Conservation (phyloP, 176 grass and related monocot genomes). For the Lolium multiflorum region DNA sequence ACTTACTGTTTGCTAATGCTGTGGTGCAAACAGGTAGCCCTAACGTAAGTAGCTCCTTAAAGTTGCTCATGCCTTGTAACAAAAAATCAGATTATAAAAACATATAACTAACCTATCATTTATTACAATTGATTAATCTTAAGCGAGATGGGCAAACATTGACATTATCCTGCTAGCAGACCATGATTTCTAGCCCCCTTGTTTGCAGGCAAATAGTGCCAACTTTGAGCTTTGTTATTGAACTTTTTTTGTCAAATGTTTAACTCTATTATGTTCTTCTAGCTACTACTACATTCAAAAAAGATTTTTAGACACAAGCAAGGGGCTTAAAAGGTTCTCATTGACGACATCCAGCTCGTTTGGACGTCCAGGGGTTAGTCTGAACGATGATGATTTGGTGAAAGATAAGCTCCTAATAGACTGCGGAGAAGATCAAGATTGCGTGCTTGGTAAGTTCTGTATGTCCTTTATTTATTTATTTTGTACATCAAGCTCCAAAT, state of each 20-base stretch:
- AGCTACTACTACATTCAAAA: conserved; percentile 40
- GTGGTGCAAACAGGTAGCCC: neutral
- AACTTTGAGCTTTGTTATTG: neutral
- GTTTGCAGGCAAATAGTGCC: neutral
- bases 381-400: conserved; percentile 46
- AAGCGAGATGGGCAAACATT: neutral
- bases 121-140: neutral
- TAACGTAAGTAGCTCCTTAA: neutral
- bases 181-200: neutral
- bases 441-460: conserved; percentile 74
- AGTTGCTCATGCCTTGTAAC: neutral
- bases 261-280: neutral
- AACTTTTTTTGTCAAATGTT: neutral
- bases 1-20: neutral
- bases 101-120: neutral
- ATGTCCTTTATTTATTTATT: neutral
- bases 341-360: conserved; percentile 56
- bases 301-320: conserved; percentile 38
- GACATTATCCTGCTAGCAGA: neutral
- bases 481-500: neutral
- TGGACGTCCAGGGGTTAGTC: conserved; percentile 39
- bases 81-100: neutral
- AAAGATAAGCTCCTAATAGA: conserved; percentile 73
- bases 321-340: conserved; percentile 32
- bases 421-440: conserved; percentile 83